phyloP scores from a whole-genome alignment of 495 filamentous ascomycete genomes.

The Penicillium paradoxum region DNA sequence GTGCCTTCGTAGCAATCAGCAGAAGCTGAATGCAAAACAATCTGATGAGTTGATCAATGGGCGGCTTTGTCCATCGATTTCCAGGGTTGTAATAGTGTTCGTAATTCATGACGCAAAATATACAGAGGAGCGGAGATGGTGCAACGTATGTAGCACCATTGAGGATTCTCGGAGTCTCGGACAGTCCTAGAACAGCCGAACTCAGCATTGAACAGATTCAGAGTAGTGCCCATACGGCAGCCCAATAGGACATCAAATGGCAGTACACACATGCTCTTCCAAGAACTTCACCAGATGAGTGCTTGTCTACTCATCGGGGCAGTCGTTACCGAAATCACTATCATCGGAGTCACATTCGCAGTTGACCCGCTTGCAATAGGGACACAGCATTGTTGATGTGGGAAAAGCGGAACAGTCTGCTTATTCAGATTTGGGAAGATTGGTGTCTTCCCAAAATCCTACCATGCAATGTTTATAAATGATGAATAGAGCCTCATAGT shows the following conservation, averaged over 20 bases:
- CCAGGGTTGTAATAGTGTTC: too few relatives aligned
- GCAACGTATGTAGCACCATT: too few relatives aligned
- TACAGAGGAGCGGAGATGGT: too few relatives aligned
- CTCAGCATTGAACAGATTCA: too few relatives aligned
- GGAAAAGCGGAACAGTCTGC: background rate
- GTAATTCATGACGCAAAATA: too few relatives aligned
- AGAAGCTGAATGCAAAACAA: background rate
- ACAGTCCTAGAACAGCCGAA: too few relatives aligned
- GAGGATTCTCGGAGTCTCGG: too few relatives aligned
- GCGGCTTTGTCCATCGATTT: too few relatives aligned
- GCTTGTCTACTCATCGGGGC: background rate
- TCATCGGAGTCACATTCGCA: background rate
- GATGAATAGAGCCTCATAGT: too few relatives aligned
- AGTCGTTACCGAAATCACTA: background rate
- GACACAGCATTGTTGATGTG: background rate
- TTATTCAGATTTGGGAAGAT: background rate
- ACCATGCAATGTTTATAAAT: background rate
- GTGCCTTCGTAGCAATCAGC: background rate
- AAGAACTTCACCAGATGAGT: background rate
- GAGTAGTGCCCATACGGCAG: too few relatives aligned
- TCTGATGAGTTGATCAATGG: background rate
- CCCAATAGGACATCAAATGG: too few relatives aligned
- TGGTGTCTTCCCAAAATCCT: background rate
- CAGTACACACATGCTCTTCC: background rate
- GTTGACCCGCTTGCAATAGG: background rate